A percentile compares a stretch with the other conserved stretches of the same genome.
These are phyloP conservation scores for Penstemon eatonii DNA, from an alignment of 257 asterid species.

Conservation along the genomic window DNA sequence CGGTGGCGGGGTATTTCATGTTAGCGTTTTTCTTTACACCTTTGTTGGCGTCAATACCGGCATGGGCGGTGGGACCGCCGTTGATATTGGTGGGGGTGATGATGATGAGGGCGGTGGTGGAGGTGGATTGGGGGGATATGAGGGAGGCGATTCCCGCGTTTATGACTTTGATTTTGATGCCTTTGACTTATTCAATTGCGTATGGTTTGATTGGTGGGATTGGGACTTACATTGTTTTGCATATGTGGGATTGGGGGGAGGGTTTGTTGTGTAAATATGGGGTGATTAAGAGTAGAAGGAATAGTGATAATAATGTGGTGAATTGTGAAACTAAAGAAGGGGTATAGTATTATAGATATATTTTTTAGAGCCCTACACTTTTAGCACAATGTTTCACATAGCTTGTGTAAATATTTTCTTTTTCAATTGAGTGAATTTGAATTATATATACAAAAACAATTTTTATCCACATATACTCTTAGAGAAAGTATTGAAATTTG, in stretches of 20 bases:
- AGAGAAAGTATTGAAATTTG: too few relatives aligned
- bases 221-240: constrained; percentile 62
- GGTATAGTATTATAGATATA: constrained; percentile 1
- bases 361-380: too few relatives aligned
- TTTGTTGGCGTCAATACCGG: constrained; percentile 83
- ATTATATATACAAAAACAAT: too few relatives aligned
- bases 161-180: constrained; percentile 75
- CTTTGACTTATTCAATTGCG: constrained; percentile 87
- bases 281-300: constrained; percentile 16
- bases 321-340: constrained; percentile 29
- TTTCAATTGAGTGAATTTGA: too few relatives aligned
- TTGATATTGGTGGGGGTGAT: constrained; percentile 84
- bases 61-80: constrained; percentile 99
- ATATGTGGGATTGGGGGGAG: constrained; percentile 69
- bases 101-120: constrained; percentile 95
- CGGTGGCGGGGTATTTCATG: constrained; percentile 78
- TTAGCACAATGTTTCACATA: too few relatives aligned
- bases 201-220: constrained; percentile 94
- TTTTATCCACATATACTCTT: too few relatives aligned
- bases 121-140: constrained; percentile 93
- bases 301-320: constrained; percentile 7
- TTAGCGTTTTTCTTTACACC: constrained; percentile 91
- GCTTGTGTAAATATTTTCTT: too few relatives aligned
- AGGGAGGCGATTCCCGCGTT: constrained; percentile 96
- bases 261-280: constrained; percentile 40